Conservation (phyloP, 2,329 filamentous ascomycete species). For the Epichloe uncinata region DNA sequence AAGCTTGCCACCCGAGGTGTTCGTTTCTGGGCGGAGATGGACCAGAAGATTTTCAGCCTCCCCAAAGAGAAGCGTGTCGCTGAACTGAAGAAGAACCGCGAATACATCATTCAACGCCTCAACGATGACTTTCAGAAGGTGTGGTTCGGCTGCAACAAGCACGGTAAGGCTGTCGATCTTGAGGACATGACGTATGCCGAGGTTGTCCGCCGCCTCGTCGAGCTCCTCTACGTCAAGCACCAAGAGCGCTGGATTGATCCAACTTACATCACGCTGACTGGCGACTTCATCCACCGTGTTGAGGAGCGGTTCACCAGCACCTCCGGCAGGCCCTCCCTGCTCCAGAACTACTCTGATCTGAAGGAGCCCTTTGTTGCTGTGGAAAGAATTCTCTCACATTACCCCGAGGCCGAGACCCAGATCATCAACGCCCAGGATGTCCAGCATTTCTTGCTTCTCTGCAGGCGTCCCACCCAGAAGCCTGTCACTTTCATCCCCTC, state of each 20-base stretch:
- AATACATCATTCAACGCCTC: constrained; percentile 88
- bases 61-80: constrained; percentile 88
- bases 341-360: constrained; percentile 85
- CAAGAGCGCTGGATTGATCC: constrained; percentile 84
- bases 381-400: constrained; percentile 65
- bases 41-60: constrained; percentile 91
- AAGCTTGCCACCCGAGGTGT: constrained; percentile 96
- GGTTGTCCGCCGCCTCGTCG: constrained; percentile 74
- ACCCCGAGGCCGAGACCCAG: constrained; percentile 77
- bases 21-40: constrained; percentile 96
- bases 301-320: constrained; percentile 86
- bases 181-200: constrained; percentile 95
- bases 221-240: constrained; percentile 84
- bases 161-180: constrained; percentile 68
- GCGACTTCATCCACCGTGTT: constrained; percentile 90
- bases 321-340: constrained; percentile 59
- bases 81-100: constrained; percentile 76
- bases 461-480: constrained; percentile 86
- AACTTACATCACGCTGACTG: constrained; percentile 70
- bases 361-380: constrained; percentile 68
- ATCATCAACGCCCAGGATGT: constrained; percentile 98
- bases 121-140: constrained; percentile 96
- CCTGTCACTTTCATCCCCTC: constrained; percentile 90
- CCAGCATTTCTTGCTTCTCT: constrained; percentile 89
- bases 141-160: constrained; percentile 82